Conservation (phyloP, 768 basidiomycete genomes). For the Phanerodontia chrysosporium region DNA sequence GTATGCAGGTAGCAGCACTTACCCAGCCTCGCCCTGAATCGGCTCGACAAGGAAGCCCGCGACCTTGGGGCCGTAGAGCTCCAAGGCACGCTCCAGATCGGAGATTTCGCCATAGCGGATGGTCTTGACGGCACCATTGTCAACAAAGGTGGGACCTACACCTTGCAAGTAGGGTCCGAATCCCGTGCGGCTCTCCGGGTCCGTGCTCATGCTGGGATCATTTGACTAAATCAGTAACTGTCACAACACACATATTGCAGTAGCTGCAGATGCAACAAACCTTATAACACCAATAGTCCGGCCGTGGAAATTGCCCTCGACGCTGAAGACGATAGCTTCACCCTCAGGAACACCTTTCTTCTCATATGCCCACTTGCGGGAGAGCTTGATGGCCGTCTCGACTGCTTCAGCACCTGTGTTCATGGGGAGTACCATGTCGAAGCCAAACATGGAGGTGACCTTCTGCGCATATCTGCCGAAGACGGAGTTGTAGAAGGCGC, state of each 20-base stretch:
- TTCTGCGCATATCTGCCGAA: slow-evolving; percentile 89
- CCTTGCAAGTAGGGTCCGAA: slow-evolving; percentile 89
- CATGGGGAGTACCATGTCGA: slow-evolving; percentile 97
- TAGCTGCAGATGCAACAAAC: slow-evolving; percentile 28
- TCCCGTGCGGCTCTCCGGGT: slow-evolving; percentile 80
- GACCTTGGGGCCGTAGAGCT: slow-evolving; percentile 73
- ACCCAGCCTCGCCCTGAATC: slow-evolving; percentile 99
- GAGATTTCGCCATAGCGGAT: slow-evolving; percentile 84
- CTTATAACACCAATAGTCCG: slow-evolving; percentile 87
- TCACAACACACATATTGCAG: neutral
- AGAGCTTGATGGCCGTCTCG: slow-evolving; percentile 93
- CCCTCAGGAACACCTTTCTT: slow-evolving; percentile 79
- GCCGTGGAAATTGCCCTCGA: slow-evolving; percentile 93
- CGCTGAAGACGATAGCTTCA: slow-evolving; percentile 82
- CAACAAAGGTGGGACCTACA: slow-evolving; percentile 75
- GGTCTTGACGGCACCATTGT: slow-evolving; percentile 41
- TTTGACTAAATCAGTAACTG: neutral
- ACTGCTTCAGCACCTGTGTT: slow-evolving; percentile 99
- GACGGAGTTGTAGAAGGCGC: slow-evolving; percentile 93
- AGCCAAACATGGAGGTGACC: slow-evolving; percentile 80
- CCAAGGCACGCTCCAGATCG: slow-evolving; percentile 80
- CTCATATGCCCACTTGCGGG: slow-evolving; percentile 95
- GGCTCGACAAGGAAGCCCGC: slow-evolving; percentile 97
- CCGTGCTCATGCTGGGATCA: slow-evolving; percentile 78
- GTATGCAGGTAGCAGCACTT: slow-evolving; percentile 26